Evolutionary conservation across 2,329 filamentous ascomycete genomes (phyloP).

Genomic region (Aureobasidium sp.): DNA sequence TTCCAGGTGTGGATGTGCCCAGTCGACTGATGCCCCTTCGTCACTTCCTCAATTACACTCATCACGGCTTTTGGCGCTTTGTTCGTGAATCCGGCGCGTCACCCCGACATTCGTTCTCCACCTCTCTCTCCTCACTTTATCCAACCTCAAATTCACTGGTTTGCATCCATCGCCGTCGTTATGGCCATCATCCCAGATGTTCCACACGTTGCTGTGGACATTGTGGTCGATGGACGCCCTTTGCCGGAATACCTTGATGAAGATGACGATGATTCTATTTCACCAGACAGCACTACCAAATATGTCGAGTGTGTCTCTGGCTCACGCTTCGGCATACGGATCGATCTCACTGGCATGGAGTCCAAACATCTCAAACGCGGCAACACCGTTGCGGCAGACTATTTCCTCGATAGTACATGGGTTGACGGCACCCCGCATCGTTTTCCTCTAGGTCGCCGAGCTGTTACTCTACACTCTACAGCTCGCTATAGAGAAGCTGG

Average conservation of each 20-base stretch:
- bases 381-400: background rate
- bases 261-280: background rate
- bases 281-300: constrained; percentile 17
- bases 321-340: constrained; percentile 19
- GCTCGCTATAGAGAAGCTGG: background rate
- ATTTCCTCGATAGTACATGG: background rate
- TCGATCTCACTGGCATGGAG: background rate
- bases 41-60: background rate
- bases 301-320: constrained; percentile 21
- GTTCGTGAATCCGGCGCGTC: background rate
- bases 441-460: background rate
- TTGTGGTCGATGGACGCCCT: constrained; percentile 18
- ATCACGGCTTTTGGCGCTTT: background rate
- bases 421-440: background rate
- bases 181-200: constrained; percentile 22
- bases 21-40: background rate
- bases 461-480: background rate
- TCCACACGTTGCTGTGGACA: constrained; percentile 20
- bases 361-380: background rate
- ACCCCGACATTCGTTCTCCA: background rate
- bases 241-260: constrained; percentile 21
- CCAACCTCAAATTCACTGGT: no score
- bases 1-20: background rate
- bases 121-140: background rate
- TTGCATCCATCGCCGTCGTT: background rate